Evolutionary conservation across 805 yeast species (phyloP), one percentile per base, ranked within the genome.

Genomic region (Saturnispora silvae): DNA sequence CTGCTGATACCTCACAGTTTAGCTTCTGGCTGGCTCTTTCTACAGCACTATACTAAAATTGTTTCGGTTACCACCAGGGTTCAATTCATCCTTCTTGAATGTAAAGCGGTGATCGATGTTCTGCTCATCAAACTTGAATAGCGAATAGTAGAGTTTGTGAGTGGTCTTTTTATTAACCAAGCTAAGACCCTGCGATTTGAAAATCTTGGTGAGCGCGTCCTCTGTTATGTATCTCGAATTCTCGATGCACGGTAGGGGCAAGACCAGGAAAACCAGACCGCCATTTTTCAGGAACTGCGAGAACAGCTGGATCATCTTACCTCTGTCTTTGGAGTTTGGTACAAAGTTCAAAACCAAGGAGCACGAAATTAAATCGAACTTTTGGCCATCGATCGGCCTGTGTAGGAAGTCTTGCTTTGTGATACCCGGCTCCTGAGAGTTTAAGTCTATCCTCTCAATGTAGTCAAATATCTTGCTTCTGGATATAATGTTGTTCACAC

Each of bases 341-440:
- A 89, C 96, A 58, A 83, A 89, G 53, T 89, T 89, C 11, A 89
- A 62, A 27, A 89, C 98, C 38, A 89, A 56, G 0, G 95, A 84
- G 44, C 95, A 80, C 6, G 95, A 83, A 1, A 89, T 63, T 20
- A 84, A 49, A 44, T 78, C 68, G 52, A 77, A 87, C 38, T 54
- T 64, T 6, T 72, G 77, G 0, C 45, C 40, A 0, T 95, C 94
- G 5, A 70, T 44, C 4, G 79, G 81, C 39, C 87, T 60, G 31
- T 77, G 65, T 87, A 87, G 81, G 50, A 89, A 89, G 54, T 89
- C 94, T 57, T 84, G 94, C 54, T 81, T 69, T 6, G 89, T 85
- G 4, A 42, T 16, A 5, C 66, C 69, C 0, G 78, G 82, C 38
- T 77, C 77, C 53, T 81, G 89, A 1, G 94, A 79, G 47, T 84